phyloP scores from a whole-genome alignment of 116 monocot species.

The Cymodocea nodosa region DNA sequence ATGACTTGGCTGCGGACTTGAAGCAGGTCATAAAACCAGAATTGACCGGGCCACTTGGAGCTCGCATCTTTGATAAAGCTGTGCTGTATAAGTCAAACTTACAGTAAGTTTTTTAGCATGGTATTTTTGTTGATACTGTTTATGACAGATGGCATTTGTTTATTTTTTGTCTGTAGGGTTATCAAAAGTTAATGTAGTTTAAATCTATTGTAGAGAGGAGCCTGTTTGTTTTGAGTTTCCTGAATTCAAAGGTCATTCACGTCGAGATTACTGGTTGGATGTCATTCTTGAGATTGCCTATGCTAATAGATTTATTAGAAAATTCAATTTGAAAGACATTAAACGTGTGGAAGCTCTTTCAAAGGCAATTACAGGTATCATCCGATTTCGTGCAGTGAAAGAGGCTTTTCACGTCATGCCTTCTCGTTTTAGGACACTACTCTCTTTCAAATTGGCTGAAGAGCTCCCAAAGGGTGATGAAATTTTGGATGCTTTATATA shows the following conservation, averaged over 20 bases:
- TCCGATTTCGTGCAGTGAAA: slow-evolving; percentile 64
- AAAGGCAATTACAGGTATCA: slow-evolving; percentile 64
- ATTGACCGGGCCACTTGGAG: slow-evolving; percentile 85
- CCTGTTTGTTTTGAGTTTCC: slow-evolving; percentile 85
- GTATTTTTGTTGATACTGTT: background rate
- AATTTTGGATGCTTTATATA: slow-evolving; percentile 70
- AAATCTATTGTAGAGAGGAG: slow-evolving; percentile 46
- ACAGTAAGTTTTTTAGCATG: slow-evolving; percentile 38
- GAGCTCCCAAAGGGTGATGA: slow-evolving; percentile 89
- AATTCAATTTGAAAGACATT: slow-evolving; percentile 43
- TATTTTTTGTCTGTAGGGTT: background rate
- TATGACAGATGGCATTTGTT: background rate
- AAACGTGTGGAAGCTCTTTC: slow-evolving; percentile 66
- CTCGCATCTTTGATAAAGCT: slow-evolving; percentile 94
- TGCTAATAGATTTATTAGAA: slow-evolving; percentile 71
- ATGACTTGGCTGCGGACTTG: slow-evolving; percentile 71
- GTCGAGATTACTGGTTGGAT: slow-evolving; percentile 91
- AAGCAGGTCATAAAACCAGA: slow-evolving; percentile 86
- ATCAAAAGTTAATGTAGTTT: background rate
- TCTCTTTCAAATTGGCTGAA: slow-evolving; percentile 81
- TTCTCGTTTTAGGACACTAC: slow-evolving; percentile 53
- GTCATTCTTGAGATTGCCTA: slow-evolving; percentile 62
- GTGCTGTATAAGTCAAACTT: slow-evolving; percentile 80
- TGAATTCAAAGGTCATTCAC: slow-evolving; percentile 83
- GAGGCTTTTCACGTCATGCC: slow-evolving; percentile 67